Base-by-base conservation (phyloP, 352 stramenopile species). In the Phytophthora tubulina region DNA sequence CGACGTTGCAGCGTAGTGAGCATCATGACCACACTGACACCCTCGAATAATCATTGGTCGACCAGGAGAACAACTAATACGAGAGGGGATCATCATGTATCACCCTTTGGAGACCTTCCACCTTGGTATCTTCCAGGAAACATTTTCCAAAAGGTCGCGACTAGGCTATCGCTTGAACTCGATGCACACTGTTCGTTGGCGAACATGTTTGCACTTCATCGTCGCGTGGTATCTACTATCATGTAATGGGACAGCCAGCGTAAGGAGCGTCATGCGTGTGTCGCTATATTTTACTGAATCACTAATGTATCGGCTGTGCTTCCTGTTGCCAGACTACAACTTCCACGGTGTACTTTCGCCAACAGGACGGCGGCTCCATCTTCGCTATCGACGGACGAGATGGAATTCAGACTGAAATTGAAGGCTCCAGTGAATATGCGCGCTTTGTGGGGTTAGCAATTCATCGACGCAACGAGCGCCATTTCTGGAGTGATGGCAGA, bases 321-420 rank as follows among this genome's bases (percentile, higher is more conserved):
- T 59, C 15, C 32, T 30, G 32, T 15, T 31, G 21, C 42, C 39
- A 75, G 68, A 51, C 42, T 44, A 17, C 59, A 14, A 80, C 80
- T 21, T 86, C 84, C 32, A 91, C 79, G 1, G 85, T 94, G 50
- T 94, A 88, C 70, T 94, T 84, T 54, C 85, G 77, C 33, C 75
- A 87, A 49, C 72, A 80, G 21, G 78, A 54, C 15, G 76, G 70
- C 35, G 86, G 82, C 30, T 81, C 78, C 30, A 92, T 94, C 69
- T 85, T 89, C 42, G 35, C 82, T 38, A 76, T 88, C 63, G 75
- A 82, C 69, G 84, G 60, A 48, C 70, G 71, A 45, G 72, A 82
- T 70, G 72, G 78, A 50, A 67, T 36, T 27, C 48, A 72, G 46
- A 77, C 41, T 2, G 75, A 88, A 57, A 31, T 88, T 1, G 61